A percentile compares a stretch with the other conserved stretches of the same genome.
phyloP scores from a whole-genome alignment of 495 filamentous ascomycete genomes.

The Penicillium riverlandense region DNA sequence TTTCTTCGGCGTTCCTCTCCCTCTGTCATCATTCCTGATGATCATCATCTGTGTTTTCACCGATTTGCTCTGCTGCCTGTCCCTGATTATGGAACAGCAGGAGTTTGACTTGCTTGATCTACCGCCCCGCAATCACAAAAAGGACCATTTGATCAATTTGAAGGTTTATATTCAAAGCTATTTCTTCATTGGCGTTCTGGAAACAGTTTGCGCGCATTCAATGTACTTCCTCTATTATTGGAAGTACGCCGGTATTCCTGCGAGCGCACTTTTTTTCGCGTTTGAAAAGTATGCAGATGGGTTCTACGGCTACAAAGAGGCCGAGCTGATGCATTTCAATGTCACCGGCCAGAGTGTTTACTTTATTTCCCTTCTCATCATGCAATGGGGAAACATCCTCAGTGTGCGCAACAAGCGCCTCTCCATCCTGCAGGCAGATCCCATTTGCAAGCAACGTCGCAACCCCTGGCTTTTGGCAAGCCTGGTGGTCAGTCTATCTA shows the following conservation, averaged over 20 bases:
- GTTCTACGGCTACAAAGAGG: slow-evolving; percentile 39
- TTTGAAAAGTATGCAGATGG: slow-evolving; percentile 41
- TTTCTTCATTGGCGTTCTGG: slow-evolving; percentile 43
- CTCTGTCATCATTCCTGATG: slow-evolving; percentile 64
- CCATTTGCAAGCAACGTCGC: slow-evolving; percentile 36
- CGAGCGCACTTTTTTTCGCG: slow-evolving; percentile 34
- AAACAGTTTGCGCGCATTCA: slow-evolving; percentile 37
- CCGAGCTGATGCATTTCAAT: slow-evolving; percentile 35
- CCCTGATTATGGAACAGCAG: slow-evolving; percentile 61
- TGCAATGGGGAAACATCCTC: slow-evolving; percentile 47
- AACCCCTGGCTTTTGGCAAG: slow-evolving; percentile 43
- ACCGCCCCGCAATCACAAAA: slow-evolving; percentile 51
- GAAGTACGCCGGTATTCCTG: slow-evolving; percentile 35
- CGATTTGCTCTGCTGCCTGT: slow-evolving; percentile 48
- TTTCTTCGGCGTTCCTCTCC: slow-evolving; percentile 61
- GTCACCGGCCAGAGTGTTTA: slow-evolving; percentile 57
- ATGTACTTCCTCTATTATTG: slow-evolving; percentile 49
- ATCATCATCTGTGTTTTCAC: slow-evolving; percentile 68
- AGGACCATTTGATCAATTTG: slow-evolving; percentile 50
- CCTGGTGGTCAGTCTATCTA: slow-evolving; percentile 35
- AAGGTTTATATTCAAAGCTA: slow-evolving; percentile 44
- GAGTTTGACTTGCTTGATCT: slow-evolving; percentile 64
- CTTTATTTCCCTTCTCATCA: slow-evolving; percentile 59
- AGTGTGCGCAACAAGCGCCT: slow-evolving; percentile 42
- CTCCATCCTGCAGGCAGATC: slow-evolving; percentile 44